phyloP scores from a whole-genome alignment of 2,329 filamentous ascomycete species.

The Graphilbum fragrans region DNA sequence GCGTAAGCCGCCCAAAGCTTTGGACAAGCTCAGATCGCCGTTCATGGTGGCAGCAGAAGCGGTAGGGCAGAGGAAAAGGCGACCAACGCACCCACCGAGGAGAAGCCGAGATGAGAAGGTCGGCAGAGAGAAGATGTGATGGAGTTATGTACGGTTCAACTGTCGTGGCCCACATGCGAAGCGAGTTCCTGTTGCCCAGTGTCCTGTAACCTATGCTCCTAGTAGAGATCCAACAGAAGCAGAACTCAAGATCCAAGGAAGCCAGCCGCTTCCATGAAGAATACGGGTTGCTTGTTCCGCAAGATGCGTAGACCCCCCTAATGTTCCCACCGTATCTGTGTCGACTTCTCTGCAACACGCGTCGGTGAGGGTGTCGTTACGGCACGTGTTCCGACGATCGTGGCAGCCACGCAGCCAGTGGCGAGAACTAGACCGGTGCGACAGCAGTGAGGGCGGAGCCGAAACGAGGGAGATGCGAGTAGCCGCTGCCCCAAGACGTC shows the following conservation, averaged over 20 bases:
- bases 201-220: no score
- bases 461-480: no score
- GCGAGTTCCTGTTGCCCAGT: no score
- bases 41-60: slow-evolving; percentile 46
- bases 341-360: background rate
- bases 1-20: slow-evolving; percentile 83
- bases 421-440: background rate
- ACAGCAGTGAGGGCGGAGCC: no score
- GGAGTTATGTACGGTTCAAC: no score
- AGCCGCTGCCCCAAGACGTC: no score
- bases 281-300: background rate
- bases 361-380: background rate
- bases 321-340: background rate
- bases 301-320: background rate
- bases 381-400: background rate
- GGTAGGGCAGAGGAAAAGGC: background rate
- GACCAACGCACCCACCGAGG: background rate
- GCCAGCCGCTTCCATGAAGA: background rate
- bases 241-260: background rate
- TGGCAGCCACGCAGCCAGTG: background rate
- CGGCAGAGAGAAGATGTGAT: background rate
- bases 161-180: no score
- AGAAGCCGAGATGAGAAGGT: background rate
- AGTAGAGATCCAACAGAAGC: no score
- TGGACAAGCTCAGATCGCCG: slow-evolving; percentile 83